Base-by-base conservation (phyloP, 2,329 filamentous ascomycete genomes). In the Didymella pomorum region DNA sequence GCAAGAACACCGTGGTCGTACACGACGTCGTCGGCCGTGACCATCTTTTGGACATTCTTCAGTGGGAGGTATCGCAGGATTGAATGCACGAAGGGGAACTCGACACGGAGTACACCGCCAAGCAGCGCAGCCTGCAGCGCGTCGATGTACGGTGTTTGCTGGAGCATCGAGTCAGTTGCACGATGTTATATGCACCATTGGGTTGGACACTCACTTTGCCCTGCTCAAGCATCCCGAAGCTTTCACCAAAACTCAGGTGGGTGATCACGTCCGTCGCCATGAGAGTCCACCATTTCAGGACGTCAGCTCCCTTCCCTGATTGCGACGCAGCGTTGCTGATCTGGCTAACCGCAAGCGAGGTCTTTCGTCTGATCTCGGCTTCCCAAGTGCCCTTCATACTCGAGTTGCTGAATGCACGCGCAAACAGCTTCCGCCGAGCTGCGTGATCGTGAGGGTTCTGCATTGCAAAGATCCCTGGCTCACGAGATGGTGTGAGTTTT, bases 221-320 rank as follows among this genome's bases (percentile, higher is more conserved):
- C 9, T 59, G 60, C 44, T 79, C 72, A 10, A 80, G 60, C 67
- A 78, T 79, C 6, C 70, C 63, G 53, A 80, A 79, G 1, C 65
- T 69, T 41, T 79, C 74, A 16, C 79, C 78, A 58, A 80, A 79
- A 37, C 72, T 71, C 4, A 80, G 58, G 46, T 77, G 66, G 1
- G 71, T 70, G 20, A 72, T 73, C 8, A 80, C 70, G 63, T 80
- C 79, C 0, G 73, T 72, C 8, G 78, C 73, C 68, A 80, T 73
- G 12, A 79, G 71, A 14, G 75, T 78, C 68, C 69, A 75, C 76
- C 76, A 71, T 49, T 77, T 75, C 45, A 78, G 52, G 5, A 72
- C 45, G 48, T 81, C 78, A 6, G 72, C 73, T 16, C 46, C 64
- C 26, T 71, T 71, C 1, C 56, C 56, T n/a, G 37, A 29, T 7